phyloP scores from a whole-genome alignment of 768 basidiomycete species.

The Strobilomyces confusus region DNA sequence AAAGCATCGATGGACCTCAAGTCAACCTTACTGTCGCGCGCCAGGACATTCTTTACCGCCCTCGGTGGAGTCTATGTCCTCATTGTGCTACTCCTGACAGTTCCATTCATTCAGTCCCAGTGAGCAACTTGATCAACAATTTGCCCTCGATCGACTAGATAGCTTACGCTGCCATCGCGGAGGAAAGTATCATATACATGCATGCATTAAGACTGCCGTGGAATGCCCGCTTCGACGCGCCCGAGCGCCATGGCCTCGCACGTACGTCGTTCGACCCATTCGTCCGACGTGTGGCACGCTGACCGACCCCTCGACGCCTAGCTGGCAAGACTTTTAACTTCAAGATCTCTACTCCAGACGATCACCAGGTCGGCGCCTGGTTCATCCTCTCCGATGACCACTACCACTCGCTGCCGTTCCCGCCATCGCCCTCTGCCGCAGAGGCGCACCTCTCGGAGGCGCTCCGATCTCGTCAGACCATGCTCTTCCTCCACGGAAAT shows the following conservation, averaged over 20 bases:
- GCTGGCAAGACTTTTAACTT: conserved; percentile 79
- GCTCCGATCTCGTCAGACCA: conserved; percentile 57
- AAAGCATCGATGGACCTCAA: not conserved
- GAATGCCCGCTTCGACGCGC: conserved; percentile 57
- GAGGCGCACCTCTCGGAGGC: conserved; percentile 49
- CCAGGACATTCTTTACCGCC: conserved; percentile 34
- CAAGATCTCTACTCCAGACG: conserved; percentile 68
- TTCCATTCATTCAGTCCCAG: conserved; percentile 70
- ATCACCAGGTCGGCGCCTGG: conserved; percentile 81
- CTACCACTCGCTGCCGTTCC: conserved; percentile 48
- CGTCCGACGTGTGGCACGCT: not conserved
- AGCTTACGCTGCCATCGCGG: conserved; percentile 19
- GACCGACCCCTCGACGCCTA: conserved; percentile 25
- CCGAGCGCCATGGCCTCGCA: conserved; percentile 78
- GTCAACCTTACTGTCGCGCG: conserved; percentile 21
- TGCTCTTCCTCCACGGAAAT: conserved; percentile 95
- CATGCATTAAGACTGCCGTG: conserved; percentile 64
- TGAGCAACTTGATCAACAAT: conserved; percentile 32
- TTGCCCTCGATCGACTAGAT: conserved; percentile 14
- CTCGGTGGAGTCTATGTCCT: conserved; percentile 52
- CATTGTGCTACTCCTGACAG: conserved; percentile 48
- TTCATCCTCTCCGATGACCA: conserved; percentile 67
- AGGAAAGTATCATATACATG: conserved; percentile 53
- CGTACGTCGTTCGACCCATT: conserved; percentile 44
- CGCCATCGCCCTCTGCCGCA: conserved; percentile 34